phyloP scores from a whole-genome alignment of 2,329 filamentous ascomycete species.

The Lasiodiplodia gonubiensis region DNA sequence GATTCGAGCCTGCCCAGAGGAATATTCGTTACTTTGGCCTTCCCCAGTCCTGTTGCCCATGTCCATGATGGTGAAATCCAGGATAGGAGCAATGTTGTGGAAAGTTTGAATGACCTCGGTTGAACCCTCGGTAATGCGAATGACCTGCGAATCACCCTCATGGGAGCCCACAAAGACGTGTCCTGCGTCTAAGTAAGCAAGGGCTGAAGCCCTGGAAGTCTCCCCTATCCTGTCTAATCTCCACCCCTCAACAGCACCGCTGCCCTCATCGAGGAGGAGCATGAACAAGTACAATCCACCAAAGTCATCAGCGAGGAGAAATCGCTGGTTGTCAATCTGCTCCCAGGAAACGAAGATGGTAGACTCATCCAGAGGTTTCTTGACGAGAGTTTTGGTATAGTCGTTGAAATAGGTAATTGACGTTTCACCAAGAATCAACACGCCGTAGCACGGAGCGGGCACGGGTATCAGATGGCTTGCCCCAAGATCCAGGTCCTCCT shows the following conservation, averaged over 20 bases:
- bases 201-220: conserved; percentile 75
- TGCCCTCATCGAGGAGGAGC: conserved; percentile 68
- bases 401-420: conserved; percentile 86
- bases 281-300: conserved; percentile 85
- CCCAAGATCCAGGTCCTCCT: conserved; percentile 63
- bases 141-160: conserved; percentile 87
- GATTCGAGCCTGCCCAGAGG: conserved; percentile 90
- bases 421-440: conserved; percentile 62
- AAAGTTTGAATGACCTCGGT: conserved; percentile 76
- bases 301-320: conserved; percentile 91
- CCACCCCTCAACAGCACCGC: conserved; percentile 71
- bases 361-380: conserved; percentile 70
- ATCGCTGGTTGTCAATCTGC: conserved; percentile 78
- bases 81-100: conserved; percentile 84
- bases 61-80: conserved; percentile 96
- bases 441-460: conserved; percentile 59
- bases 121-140: conserved; percentile 65
- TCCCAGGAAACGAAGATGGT: conserved; percentile 94
- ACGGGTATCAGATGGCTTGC: conserved; percentile 68
- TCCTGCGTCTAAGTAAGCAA: conserved; percentile 78
- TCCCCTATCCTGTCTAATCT: conserved; percentile 69
- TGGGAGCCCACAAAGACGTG: conserved; percentile 89
- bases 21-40: conserved; percentile 84
- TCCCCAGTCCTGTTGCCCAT: conserved; percentile 85
- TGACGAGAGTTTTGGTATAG: conserved; percentile 69